Percentiles rank a stretch among this genome's conserved stretches.
These are phyloP conservation scores for Remersonia thermophila DNA, from an alignment of 2,329 filamentous ascomycete genomes.

Conservation along the genomic window DNA sequence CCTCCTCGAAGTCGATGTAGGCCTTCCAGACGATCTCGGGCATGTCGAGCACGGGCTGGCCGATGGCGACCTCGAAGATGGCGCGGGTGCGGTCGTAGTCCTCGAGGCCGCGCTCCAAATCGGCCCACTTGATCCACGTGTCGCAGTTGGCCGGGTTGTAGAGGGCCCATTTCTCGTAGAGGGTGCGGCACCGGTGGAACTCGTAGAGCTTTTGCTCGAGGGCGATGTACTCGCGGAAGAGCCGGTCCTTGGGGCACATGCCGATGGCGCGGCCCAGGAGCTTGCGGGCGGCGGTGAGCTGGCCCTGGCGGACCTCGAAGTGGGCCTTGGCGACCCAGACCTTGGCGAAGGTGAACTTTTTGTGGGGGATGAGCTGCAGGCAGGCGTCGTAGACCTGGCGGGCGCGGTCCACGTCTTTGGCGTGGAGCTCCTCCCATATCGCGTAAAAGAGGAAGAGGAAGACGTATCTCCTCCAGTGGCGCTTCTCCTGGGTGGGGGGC, in stretches of 20 bases:
- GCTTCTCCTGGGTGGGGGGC: constrained; percentile 88
- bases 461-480: constrained; percentile 94
- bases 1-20: constrained; percentile 97
- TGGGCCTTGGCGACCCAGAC: constrained; percentile 89
- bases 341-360: constrained; percentile 95
- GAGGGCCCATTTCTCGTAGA: constrained; percentile 89
- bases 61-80: constrained; percentile 83
- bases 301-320: constrained; percentile 80
- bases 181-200: constrained; percentile 76
- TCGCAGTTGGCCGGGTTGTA: constrained; percentile 85
- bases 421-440: constrained; percentile 83
- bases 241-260: constrained; percentile 88
- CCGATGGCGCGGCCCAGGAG: constrained; percentile 82
- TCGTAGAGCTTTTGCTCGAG: constrained; percentile 90
- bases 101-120: constrained; percentile 82
- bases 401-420: constrained; percentile 64
- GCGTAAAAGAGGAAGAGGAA: constrained; percentile 98
- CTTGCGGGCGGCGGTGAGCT: constrained; percentile 72
- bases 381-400: constrained; percentile 86
- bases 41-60: constrained; percentile 82
- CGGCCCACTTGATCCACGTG: constrained; percentile 93
- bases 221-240: constrained; percentile 89
- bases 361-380: constrained; percentile 79
- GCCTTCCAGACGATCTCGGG: constrained; percentile 95
- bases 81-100: constrained; percentile 78